These are phyloP conservation scores for Trematosphaeria pertusa DNA, from an alignment of 2,329 filamentous ascomycete species.

Conservation along the genomic window DNA sequence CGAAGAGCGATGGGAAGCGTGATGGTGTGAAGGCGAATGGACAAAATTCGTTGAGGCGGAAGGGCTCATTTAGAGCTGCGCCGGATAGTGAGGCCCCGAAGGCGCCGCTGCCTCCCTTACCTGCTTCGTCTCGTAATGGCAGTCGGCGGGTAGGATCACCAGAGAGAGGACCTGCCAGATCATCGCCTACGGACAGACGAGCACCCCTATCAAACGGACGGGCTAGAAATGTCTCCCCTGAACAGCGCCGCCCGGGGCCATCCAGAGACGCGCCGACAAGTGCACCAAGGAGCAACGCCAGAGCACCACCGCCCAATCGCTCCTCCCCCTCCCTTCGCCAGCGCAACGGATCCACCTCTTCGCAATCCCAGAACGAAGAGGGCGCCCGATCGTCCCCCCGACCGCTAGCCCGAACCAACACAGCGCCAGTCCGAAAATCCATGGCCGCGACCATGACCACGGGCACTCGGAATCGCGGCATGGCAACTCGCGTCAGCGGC, in stretches of 20 bases:
- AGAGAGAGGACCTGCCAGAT: too few relatives aligned
- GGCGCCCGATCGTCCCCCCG: constrained; percentile 11
- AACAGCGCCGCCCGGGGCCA: not conserved
- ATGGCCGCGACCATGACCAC: constrained; percentile 31
- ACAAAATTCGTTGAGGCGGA: too few relatives aligned
- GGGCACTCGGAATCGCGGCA: constrained; percentile 21
- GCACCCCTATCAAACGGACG: too few relatives aligned
- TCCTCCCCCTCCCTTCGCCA: not conserved
- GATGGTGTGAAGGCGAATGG: too few relatives aligned
- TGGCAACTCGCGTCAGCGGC: constrained; percentile 14
- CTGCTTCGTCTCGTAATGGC: not conserved
- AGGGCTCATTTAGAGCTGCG: not conserved
- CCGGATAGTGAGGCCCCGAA: constrained; percentile 1
- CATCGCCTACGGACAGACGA: too few relatives aligned
- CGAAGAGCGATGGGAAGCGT: too few relatives aligned
- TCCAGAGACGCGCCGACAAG: not conserved
- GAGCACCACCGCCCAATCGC: not conserved
- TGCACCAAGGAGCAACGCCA: not conserved
- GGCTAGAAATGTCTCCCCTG: not conserved
- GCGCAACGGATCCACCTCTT: constrained; percentile 13
- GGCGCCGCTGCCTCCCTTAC: constrained; percentile 6
- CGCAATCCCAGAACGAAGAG: constrained; percentile 7
- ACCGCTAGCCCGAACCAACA: constrained; percentile 14
- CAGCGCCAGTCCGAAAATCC: constrained; percentile 9
- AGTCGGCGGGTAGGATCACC: too few relatives aligned